Evolutionary conservation across 2,329 filamentous ascomycete genomes (phyloP).

Genomic region (Aspergillus jensenii): DNA sequence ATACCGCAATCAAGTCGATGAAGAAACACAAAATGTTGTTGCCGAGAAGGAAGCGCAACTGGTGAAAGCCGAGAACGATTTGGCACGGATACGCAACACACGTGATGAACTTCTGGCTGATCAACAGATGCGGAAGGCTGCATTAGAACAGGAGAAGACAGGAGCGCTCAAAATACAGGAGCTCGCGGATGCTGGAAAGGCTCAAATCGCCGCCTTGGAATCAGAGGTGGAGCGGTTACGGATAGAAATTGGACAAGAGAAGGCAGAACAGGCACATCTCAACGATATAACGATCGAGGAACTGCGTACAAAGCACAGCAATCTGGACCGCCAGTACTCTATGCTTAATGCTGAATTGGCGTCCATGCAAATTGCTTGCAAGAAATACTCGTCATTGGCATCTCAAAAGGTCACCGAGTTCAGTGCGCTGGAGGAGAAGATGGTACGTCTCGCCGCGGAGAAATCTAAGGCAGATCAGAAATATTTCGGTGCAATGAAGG

Average conservation of each 20-base stretch:
- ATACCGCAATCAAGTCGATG: slow-evolving; percentile 77
- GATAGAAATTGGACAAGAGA: slow-evolving; percentile 53
- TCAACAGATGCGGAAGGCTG: slow-evolving; percentile 72
- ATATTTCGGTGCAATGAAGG: slow-evolving; percentile 93
- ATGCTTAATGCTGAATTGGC: slow-evolving; percentile 85
- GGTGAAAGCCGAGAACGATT: slow-evolving; percentile 75
- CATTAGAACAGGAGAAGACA: slow-evolving; percentile 71
- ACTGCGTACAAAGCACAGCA: slow-evolving; percentile 69
- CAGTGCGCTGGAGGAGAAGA: slow-evolving; percentile 71
- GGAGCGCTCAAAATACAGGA: slow-evolving; percentile 76
- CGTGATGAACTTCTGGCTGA: slow-evolving; percentile 86
- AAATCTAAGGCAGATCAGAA: slow-evolving; percentile 98
- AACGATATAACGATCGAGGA: slow-evolving; percentile 68
- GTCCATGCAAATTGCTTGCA: slow-evolving; percentile 87
- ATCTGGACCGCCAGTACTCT: slow-evolving; percentile 75
- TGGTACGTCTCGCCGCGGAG: slow-evolving; percentile 73
- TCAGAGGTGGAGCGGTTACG: slow-evolving; percentile 74
- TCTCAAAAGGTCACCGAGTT: slow-evolving; percentile 84
- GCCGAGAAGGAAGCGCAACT: slow-evolving; percentile 81
- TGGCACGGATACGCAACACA: slow-evolving; percentile 78
- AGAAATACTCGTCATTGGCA: slow-evolving; percentile 79
- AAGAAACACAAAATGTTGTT: slow-evolving; percentile 70
- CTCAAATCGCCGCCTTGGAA: slow-evolving; percentile 78
- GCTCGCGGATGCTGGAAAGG: slow-evolving; percentile 73
- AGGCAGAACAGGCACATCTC: slow-evolving; percentile 44